Percentiles rank a stretch among this genome's conserved stretches.
These are phyloP conservation scores for Pseudogymnoascus sp. DNA, from an alignment of 2,329 filamentous ascomycete species.

Conservation along the genomic window DNA sequence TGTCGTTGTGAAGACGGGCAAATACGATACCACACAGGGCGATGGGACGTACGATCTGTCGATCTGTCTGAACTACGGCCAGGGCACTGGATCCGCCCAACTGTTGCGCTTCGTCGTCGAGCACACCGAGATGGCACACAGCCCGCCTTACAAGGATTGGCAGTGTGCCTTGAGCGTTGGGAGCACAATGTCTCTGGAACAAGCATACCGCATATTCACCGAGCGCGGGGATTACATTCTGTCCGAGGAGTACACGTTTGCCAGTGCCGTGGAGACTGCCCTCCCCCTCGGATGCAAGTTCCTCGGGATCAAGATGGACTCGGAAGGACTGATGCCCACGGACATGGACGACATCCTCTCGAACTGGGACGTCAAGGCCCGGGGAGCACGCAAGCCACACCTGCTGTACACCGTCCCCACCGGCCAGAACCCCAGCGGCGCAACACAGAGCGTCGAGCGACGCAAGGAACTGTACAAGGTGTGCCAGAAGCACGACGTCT, in stretches of 20 bases:
- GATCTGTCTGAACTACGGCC: slow-evolving; percentile 88
- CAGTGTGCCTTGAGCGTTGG: slow-evolving; percentile 75
- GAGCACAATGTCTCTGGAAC: slow-evolving; percentile 79
- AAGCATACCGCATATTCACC: slow-evolving; percentile 75
- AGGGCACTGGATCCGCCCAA: slow-evolving; percentile 78
- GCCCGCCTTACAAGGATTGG: slow-evolving; percentile 89
- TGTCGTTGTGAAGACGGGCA: slow-evolving; percentile 60
- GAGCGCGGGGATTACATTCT: slow-evolving; percentile 70
- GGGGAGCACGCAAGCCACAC: slow-evolving; percentile 57
- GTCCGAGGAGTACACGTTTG: slow-evolving; percentile 87
- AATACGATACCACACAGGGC: slow-evolving; percentile 70
- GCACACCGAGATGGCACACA: slow-evolving; percentile 86
- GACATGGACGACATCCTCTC: slow-evolving; percentile 56
- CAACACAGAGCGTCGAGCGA: slow-evolving; percentile 55
- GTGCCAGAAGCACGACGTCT: slow-evolving; percentile 64
- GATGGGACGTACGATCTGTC: slow-evolving; percentile 62
- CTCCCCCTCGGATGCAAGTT: slow-evolving; percentile 55
- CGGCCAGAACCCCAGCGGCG: slow-evolving; percentile 70
- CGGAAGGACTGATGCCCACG: slow-evolving; percentile 55
- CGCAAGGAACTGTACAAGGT: slow-evolving; percentile 58
- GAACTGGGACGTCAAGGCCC: slow-evolving; percentile 55
- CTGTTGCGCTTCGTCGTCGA: slow-evolving; percentile 87
- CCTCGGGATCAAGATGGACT: slow-evolving; percentile 58
- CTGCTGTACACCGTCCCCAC: slow-evolving; percentile 67
- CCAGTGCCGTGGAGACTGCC: slow-evolving; percentile 61